These are phyloP conservation scores for Suillus luteus DNA, from an alignment of 768 basidiomycete species.

Conservation along the genomic window DNA sequence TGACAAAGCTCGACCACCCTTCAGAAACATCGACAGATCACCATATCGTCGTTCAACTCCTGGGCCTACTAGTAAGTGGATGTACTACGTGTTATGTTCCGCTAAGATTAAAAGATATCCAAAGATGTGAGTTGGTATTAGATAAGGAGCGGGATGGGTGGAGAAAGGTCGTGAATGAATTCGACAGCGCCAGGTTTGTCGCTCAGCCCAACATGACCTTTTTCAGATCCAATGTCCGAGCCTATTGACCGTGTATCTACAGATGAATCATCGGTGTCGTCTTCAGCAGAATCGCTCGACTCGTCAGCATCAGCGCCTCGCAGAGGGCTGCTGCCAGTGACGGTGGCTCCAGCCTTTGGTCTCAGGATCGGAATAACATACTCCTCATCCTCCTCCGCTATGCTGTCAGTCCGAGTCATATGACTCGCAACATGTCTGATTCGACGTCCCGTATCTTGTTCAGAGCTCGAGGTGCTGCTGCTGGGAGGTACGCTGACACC, in stretches of 20 bases:
- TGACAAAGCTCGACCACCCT: neutral
- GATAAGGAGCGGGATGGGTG: conserved; percentile 6
- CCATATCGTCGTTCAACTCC: neutral
- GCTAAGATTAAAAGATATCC: neutral
- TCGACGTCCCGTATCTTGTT: conserved; percentile 19
- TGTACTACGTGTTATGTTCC: conserved; percentile 2
- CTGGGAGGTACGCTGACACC: conserved; percentile 27
- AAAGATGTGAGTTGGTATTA: conserved; percentile 1
- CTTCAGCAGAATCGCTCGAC: conserved; percentile 16
- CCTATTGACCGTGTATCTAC: conserved; percentile 27
- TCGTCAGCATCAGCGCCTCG: conserved; percentile 10
- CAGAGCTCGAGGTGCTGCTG: conserved; percentile 9
- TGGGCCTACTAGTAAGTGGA: neutral
- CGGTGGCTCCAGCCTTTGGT: neutral
- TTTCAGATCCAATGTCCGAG: conserved; percentile 32
- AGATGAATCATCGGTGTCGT: conserved; percentile 26
- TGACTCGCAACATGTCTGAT: conserved; percentile 23
- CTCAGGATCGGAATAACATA: conserved; percentile 11
- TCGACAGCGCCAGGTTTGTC: conserved; percentile 5
- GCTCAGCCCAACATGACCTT: neutral
- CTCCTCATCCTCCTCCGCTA: conserved; percentile 32
- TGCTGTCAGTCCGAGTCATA: conserved; percentile 34
- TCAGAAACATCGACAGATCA: neutral
- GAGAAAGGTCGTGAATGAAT: conserved; percentile 1
- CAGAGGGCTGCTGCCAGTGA: conserved; percentile 4